phyloP scores from a whole-genome alignment of 495 filamentous ascomycete species.

The Podospora appendiculata region DNA sequence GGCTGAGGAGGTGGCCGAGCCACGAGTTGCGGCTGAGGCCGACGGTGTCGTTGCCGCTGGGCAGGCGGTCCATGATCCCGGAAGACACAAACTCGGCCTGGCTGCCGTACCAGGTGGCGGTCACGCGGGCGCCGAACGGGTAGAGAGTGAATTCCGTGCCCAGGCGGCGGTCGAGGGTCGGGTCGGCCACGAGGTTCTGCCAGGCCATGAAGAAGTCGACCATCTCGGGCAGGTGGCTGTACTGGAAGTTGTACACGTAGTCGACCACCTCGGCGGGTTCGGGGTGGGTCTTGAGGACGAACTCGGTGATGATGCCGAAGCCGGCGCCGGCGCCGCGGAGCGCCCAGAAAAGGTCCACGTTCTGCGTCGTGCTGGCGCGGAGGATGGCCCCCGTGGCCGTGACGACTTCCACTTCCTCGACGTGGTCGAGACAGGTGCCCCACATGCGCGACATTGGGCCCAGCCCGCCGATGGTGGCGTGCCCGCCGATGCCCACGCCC shows the following conservation, averaged over 20 bases:
- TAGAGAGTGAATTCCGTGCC: conserved; percentile 2
- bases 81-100: neutral
- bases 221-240: neutral
- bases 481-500: neutral
- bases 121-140: neutral
- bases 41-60: conserved; percentile 3
- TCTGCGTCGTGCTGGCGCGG: neutral
- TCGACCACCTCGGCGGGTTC: neutral
- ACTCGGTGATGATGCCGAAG: conserved; percentile 2
- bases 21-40: neutral
- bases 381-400: neutral
- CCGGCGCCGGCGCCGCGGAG: neutral
- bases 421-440: conserved; percentile 1
- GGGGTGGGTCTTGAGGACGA: neutral
- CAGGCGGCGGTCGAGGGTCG: neutral
- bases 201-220: conserved; percentile 3
- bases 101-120: neutral
- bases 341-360: neutral
- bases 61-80: neutral
- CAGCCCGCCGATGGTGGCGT: conserved; percentile 1
- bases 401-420: conserved; percentile 2
- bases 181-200: conserved; percentile 1
- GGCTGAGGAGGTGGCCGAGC: neutral
- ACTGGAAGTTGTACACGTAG: conserved; percentile 3
- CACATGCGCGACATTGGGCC: conserved; percentile 1